Base-by-base conservation (phyloP, 75 land plant genomes). In the Pinus taeda region DNA sequence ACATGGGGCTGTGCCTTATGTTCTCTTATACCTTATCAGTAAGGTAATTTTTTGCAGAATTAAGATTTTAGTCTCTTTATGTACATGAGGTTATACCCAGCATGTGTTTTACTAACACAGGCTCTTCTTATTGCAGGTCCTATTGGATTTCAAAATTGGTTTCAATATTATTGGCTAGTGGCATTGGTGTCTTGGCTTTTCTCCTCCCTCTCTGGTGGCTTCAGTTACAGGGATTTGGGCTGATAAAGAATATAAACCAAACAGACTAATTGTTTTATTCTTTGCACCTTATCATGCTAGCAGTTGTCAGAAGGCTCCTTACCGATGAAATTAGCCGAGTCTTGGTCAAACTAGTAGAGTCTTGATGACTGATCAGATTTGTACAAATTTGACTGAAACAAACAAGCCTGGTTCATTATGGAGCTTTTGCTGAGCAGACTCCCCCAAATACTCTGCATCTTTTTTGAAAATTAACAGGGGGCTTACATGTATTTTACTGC, bases 111-210 rank as follows among this genome's bases (percentile, higher is more conserved):
- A 7, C 6, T 26, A 24, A 62, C 29, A 33, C 39, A 4, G 21
- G 37, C 45, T 17, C 18, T 13, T 67, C 42, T 67, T 12, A 67
- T 39, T 67, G 20, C 71, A 67, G 71, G 71, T 17, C 45, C 20
- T 39, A 18, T 39, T 67, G 71, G 71, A 67, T 67, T 39, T 37
- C 22, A 3, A 39, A 67, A 37, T 18, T 67, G 15, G 13, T 67
- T 39, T 37, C 71, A 39, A 67, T 67, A 67, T 39, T 67, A 45
- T 45, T 67, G n/a, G 42, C 71, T 67, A 67, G 71, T 39, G 39
- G 53, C 45, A 39, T 67, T 39, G 71, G 71, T 18, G 45, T 67
- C 45, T 39, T 67, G 53, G 45, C 21, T 39, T 67, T 67, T 67
- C 33, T 39, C 18, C 33, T 67, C n/a, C 71, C 71, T 39, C 71